Evolutionary conservation across 305 asterid species (phyloP).

Genomic region (Fraxinus xanthoxyloides): DNA sequence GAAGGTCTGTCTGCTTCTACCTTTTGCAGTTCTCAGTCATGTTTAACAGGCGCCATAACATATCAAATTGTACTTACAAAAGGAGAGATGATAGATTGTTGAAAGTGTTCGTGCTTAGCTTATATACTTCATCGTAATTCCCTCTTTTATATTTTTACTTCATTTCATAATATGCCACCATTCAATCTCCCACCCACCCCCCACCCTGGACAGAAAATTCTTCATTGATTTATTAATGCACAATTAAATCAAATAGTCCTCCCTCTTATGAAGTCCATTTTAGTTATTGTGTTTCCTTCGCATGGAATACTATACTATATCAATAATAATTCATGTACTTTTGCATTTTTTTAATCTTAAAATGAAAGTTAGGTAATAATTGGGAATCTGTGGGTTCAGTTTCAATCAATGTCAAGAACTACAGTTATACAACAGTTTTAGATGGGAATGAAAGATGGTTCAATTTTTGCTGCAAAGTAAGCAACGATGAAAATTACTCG

Average conservation of each 20-base stretch:
- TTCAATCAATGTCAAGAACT: background rate
- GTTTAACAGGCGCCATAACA: background rate
- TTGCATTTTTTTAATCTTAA: background rate
- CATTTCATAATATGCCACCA: background rate
- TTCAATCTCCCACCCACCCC: background rate
- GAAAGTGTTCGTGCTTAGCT: background rate
- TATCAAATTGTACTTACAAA: background rate
- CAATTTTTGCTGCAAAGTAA: constrained; percentile 2
- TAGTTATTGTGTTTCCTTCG: background rate
- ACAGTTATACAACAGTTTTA: background rate
- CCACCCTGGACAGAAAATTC: background rate
- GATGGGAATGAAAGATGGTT: background rate
- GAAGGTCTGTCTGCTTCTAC: constrained; percentile 49
- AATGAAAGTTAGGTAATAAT: background rate
- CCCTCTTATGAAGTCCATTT: background rate
- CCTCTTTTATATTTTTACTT: background rate
- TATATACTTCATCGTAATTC: background rate
- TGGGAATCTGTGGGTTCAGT: background rate
- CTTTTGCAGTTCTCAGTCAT: background rate
- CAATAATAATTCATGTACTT: background rate
- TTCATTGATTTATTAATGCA: background rate
- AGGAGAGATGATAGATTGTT: background rate
- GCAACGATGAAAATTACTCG: background rate
- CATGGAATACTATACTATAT: background rate
- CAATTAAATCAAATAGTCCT: background rate